Percentiles rank a stretch among this genome's conserved stretches.
Conservation (phyloP, 805 yeast genomes). For the Starmerella davenportii region DNA sequence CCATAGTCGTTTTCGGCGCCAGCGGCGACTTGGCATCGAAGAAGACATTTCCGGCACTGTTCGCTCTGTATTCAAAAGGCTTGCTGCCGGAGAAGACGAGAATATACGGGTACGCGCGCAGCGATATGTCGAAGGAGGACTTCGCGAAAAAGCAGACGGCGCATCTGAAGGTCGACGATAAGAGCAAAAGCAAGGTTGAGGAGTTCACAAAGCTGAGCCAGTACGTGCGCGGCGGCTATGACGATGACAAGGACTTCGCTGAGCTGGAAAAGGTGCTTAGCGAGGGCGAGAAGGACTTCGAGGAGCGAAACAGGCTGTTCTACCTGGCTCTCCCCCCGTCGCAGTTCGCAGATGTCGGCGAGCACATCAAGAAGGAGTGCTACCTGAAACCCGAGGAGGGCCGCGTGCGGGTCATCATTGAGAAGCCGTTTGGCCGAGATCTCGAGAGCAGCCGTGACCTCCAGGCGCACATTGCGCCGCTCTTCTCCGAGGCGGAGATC, state of each 20-base stretch:
- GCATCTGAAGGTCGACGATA: constrained; percentile 38
- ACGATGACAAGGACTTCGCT: constrained; percentile 54
- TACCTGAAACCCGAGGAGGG: constrained; percentile 45
- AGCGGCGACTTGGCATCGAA: constrained; percentile 25
- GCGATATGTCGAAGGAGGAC: constrained; percentile 49
- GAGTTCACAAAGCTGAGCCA: constrained; percentile 48
- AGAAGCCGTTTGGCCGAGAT: constrained; percentile 95
- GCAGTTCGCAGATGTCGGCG: constrained; percentile 65
- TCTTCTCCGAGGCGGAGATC: constrained; percentile 78
- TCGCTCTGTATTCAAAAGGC: constrained; percentile 43
- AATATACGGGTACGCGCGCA: constrained; percentile 85
- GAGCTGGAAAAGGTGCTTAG: constrained; percentile 38
- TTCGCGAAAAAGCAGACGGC: constrained; percentile 49
- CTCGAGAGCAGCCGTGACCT: constrained; percentile 58
- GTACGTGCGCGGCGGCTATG: constrained; percentile 69
- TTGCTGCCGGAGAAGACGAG: constrained; percentile 49
- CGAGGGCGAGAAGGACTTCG: constrained; percentile 35
- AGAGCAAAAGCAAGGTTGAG: constrained; percentile 26
- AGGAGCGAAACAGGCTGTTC: constrained; percentile 56
- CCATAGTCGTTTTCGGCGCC: constrained; percentile 19
- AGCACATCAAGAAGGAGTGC: constrained; percentile 46
- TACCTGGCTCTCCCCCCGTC: constrained; percentile 93
- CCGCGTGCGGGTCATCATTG: constrained; percentile 66
- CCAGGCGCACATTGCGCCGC: constrained; percentile 61
- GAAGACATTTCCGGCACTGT: constrained; percentile 27